Conservation (phyloP, 495 filamentous ascomycete species). For the Trichoderma orchidacearum region DNA sequence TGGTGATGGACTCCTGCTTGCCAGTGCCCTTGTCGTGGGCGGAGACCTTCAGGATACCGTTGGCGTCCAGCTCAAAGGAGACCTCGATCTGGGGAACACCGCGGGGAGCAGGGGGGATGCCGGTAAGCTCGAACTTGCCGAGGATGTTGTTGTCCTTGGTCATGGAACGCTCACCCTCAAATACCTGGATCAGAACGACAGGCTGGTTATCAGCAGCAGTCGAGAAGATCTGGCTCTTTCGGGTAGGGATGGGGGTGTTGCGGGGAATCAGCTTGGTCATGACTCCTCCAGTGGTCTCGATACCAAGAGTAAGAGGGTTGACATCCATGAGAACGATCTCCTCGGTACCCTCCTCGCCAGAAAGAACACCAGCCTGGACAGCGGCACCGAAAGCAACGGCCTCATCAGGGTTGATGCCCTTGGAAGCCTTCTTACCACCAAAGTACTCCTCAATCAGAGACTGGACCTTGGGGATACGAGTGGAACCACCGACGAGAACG, state of each 20-base stretch:
- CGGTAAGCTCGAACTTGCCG: conserved; percentile 94
- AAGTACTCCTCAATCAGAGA: conserved; percentile 93
- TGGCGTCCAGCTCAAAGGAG: conserved; percentile 93
- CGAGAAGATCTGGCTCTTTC: conserved; percentile 96
- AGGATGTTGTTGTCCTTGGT: conserved; percentile 95
- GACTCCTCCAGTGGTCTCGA: conserved; percentile 95
- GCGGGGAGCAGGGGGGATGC: conserved; percentile 87
- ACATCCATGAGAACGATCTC: conserved; percentile 92
- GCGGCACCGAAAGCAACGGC: conserved; percentile 95
- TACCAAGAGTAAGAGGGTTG: conserved; percentile 95
- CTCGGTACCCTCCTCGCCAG: conserved; percentile 66
- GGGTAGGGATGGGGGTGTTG: conserved; percentile 89
- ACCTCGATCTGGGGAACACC: conserved; percentile 98
- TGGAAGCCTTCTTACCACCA: conserved; percentile 84
- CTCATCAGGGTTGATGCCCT: conserved; percentile 98
- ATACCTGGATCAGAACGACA: conserved; percentile 94
- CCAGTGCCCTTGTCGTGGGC: conserved; percentile 95
- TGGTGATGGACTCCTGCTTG: conserved; percentile 91
- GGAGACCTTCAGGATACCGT: conserved; percentile 92
- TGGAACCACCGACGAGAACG: conserved; percentile 83
- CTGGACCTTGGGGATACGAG: conserved; percentile 96
- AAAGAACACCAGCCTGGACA: conserved; percentile 91
- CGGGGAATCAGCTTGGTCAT: conserved; percentile 97
- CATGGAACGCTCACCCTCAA: conserved; percentile 90
- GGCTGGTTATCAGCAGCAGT: conserved; percentile 98